Percentiles rank a stretch among this genome's conserved stretches.
These are phyloP conservation scores for Colletotrichum limetticola DNA, from an alignment of 2,329 filamentous ascomycete genomes.

Conservation along the genomic window DNA sequence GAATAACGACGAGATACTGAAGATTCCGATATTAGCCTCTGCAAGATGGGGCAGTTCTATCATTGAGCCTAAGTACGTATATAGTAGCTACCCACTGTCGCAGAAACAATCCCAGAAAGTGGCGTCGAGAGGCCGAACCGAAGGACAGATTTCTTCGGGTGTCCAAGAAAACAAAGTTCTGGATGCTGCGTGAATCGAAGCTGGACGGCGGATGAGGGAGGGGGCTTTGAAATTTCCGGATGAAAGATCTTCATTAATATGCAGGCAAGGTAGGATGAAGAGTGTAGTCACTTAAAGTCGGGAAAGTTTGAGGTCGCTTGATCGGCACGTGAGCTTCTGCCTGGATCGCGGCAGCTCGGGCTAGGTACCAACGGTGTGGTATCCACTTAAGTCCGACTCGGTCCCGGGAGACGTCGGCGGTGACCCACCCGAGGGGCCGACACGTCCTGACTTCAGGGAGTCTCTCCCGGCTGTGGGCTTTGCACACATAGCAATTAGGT, in stretches of 20 bases:
- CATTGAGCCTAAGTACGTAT: not conserved
- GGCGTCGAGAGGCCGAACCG: constrained; percentile 4
- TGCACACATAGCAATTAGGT: no score
- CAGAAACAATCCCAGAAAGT: not conserved
- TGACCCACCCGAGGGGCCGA: not conserved
- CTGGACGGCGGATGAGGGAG: not conserved
- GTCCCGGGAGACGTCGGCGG: not conserved
- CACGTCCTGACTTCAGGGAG: not conserved
- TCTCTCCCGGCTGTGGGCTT: fast-evolving
- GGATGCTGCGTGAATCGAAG: not conserved
- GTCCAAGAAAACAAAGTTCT: not conserved
- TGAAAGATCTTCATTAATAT: not conserved
- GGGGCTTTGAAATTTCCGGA: not conserved
- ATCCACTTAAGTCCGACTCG: constrained; percentile 4
- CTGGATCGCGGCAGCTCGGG: constrained; percentile 8
- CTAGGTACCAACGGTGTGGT: not conserved
- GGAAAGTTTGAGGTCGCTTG: not conserved
- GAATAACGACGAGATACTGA: not conserved
- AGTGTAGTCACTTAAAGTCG: not conserved
- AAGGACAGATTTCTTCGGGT: not conserved
- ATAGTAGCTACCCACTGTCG: not conserved
- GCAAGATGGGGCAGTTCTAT: not conserved
- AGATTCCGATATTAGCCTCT: not conserved
- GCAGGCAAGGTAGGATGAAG: not conserved
- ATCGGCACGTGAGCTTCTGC: constrained; percentile 28